Evolutionary conservation across 441 rosid genomes (phyloP), one percentile per base, ranked within the genome.

Genomic region (Corymbia citriodora): DNA sequence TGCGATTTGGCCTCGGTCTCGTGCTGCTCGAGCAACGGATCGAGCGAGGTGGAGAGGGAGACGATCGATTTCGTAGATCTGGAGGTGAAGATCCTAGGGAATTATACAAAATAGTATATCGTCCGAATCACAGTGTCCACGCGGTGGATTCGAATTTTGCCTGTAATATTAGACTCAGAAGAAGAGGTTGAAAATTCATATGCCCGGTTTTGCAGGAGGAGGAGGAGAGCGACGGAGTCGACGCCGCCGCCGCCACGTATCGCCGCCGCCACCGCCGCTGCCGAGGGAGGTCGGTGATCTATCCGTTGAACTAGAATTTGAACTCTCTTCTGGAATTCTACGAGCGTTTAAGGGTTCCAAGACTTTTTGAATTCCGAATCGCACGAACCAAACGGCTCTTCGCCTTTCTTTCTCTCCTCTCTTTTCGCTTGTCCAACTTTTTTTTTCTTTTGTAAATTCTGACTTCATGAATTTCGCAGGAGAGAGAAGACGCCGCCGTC

Each of bases 11-110:
- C 88, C 88, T 93, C 94, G 27, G 94, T 92, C 89, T 96, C 97
- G 87, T 95, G 97, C 92, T 94, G 96, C 74, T 96, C 93, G 12
- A 95, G 96, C 90, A 94, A 95, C 89, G 95, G 97, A 96, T 95
- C 96, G 11, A 92, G 93, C 50, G 94, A 93, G 89, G 88, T 87
- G 90, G 91, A 82, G 48, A 86, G 91, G 89, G 91, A 93, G 87
- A 91, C 90, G 88, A 92, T 90, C 70, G 89, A 91, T 89, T 93
- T 91, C 74, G 89, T 91, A 94, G 96, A 97, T 97, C 97, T 94
- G 93, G 94, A 96, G 97, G 98, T 94, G 90, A 89, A 63, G 87
- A 9, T 55, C 59, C 61, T 57, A 52, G 63, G 63, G 57, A 55
- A 89, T 18, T 50, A 40, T 11, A 81, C 63, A 55, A 29, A 16